phyloP scores from a whole-genome alignment of 225 moss, liverwort and hornwort genomes.

The Polytrichum formosum region DNA sequence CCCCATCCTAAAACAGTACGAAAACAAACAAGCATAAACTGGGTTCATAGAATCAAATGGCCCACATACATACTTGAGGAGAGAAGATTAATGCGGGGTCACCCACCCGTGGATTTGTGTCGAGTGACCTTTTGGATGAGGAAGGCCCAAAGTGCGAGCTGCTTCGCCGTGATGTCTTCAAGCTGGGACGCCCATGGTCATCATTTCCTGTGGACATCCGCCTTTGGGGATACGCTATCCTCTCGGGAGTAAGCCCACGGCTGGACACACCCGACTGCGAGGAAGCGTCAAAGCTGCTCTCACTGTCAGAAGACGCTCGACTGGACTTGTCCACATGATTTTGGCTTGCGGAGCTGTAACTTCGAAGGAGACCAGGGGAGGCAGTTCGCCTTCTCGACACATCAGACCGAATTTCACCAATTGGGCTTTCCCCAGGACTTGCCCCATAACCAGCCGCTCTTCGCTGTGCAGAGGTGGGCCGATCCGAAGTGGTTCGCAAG shows the following conservation, averaged over 20 bases:
- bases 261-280: constrained; percentile 40
- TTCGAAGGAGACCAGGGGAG: constrained; percentile 29
- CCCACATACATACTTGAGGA: neutral
- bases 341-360: constrained; percentile 22
- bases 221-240: constrained; percentile 3
- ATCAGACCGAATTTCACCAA: neutral
- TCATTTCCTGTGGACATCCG: constrained; percentile 14
- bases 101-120: constrained; percentile 35
- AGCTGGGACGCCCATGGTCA: constrained; percentile 26
- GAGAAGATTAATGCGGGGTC: neutral
- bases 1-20: neutral
- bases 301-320: constrained; percentile 43
- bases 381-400: constrained; percentile 14
- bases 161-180: constrained; percentile 19
- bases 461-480: constrained; percentile 42
- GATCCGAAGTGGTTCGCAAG: constrained; percentile 43
- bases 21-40: neutral
- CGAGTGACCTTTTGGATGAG: constrained; percentile 35
- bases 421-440: constrained; percentile 17
- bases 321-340: constrained; percentile 14
- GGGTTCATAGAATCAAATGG: neutral
- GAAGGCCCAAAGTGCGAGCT: constrained; percentile 23
- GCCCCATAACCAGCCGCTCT: constrained; percentile 22
- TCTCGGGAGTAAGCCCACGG: constrained; percentile 32
- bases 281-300: constrained; percentile 43